Percentiles rank a stretch among this genome's conserved stretches.
Conservation (phyloP, 192 early-diverging fungal genomes). For the Bifiguratus adelaidae region DNA sequence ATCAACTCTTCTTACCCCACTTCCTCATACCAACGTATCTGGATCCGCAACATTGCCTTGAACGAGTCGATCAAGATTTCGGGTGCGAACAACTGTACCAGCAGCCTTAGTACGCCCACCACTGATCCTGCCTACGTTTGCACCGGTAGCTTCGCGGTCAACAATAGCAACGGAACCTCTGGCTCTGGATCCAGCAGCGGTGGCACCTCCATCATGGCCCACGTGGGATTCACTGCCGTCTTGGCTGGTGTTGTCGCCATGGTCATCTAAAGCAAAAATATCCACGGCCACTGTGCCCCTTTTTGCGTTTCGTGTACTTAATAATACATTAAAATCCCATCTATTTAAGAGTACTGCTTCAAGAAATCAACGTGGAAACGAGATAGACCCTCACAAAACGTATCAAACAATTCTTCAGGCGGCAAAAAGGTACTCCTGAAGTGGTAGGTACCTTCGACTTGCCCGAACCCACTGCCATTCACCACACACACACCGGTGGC, state of each 20-base stretch:
- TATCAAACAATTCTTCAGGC: conserved; percentile 85
- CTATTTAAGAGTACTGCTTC: too few species aligned
- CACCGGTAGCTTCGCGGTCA: conserved; percentile 2
- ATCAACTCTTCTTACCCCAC: conserved; percentile 43
- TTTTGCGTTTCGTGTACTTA: too few species aligned
- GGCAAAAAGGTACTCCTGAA: conserved; percentile 97
- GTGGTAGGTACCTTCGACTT: conserved; percentile 82
- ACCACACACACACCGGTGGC: conserved; percentile 96
- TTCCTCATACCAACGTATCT: conserved; percentile 35
- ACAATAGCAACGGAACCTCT: not conserved
- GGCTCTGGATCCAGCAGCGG: not conserved
- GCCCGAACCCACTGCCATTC: conserved; percentile 88
- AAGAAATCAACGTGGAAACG: conserved; percentile 80
- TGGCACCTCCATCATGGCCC: not conserved
- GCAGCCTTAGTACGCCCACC: conserved; percentile 9
- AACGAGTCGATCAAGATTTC: conserved; percentile 33
- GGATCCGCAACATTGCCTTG: conserved; percentile 62
- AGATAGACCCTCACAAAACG: conserved; percentile 65
- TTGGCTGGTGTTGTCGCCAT: not conserved
- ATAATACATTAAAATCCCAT: too few species aligned
- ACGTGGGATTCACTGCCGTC: not conserved
- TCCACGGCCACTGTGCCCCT: too few species aligned
- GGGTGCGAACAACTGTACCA: conserved; percentile 40
- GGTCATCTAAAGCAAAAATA: too few species aligned
- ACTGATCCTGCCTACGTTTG: conserved; percentile 12